Conservation (phyloP, 352 stramenopile species). For the Globisporangium canariense region DNA sequence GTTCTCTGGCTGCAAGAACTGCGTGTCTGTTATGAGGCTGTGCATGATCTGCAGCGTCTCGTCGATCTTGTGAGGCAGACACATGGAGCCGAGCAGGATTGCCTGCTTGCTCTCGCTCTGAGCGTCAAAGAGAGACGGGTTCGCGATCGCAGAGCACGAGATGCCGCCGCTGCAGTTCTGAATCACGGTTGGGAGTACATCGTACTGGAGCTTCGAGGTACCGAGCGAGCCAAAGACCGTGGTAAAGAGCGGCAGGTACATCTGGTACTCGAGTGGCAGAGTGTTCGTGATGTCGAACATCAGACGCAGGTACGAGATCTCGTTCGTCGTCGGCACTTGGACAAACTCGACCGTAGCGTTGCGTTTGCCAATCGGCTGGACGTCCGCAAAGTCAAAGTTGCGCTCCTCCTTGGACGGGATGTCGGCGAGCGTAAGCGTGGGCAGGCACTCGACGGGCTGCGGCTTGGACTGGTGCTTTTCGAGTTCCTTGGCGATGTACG, state of each 20-base stretch:
- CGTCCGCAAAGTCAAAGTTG: slow-evolving; percentile 50
- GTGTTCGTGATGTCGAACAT: slow-evolving; percentile 50
- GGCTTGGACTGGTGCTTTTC: slow-evolving; percentile 59
- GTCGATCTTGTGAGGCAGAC: slow-evolving; percentile 71
- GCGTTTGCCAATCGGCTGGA: slow-evolving; percentile 24
- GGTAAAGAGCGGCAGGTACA: slow-evolving; percentile 69
- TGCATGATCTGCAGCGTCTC: slow-evolving; percentile 53
- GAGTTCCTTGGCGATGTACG: slow-evolving; percentile 37
- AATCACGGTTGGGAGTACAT: slow-evolving; percentile 66
- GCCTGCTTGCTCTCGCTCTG: slow-evolving; percentile 43
- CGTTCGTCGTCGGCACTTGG: slow-evolving; percentile 73
- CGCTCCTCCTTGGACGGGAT: slow-evolving; percentile 48
- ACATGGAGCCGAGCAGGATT: slow-evolving; percentile 63
- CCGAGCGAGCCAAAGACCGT: slow-evolving; percentile 70
- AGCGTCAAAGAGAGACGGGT: slow-evolving; percentile 55
- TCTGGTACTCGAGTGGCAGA: slow-evolving; percentile 58
- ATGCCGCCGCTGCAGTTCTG: slow-evolving; percentile 79
- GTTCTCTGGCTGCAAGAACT: slow-evolving; percentile 69
- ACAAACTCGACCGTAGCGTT: slow-evolving; percentile 44
- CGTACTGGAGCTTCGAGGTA: slow-evolving; percentile 59
- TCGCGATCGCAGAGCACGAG: slow-evolving; percentile 49
- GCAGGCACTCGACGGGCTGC: slow-evolving; percentile 70
- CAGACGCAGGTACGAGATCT: slow-evolving; percentile 79
- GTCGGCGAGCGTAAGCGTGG: slow-evolving; percentile 66
- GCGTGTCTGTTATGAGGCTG: slow-evolving; percentile 69